Conservation (phyloP, 2,329 filamentous ascomycete species). For the Apiospora sp. region DNA sequence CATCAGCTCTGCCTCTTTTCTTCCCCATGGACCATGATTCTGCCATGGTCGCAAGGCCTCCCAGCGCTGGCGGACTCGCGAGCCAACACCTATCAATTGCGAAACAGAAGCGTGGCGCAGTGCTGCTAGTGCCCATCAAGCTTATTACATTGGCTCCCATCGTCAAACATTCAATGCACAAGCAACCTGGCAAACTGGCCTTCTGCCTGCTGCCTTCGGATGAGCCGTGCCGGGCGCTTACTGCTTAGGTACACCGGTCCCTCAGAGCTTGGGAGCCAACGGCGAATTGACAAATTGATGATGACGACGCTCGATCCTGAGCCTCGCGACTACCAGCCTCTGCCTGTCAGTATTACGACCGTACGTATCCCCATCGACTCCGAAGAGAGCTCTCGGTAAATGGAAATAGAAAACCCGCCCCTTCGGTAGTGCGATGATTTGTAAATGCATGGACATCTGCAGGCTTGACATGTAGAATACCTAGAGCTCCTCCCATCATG, state of each 20-base stretch:
- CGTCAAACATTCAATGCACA: conserved; percentile 5
- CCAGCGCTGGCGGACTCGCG: neutral
- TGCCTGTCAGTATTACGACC: neutral
- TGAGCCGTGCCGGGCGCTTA: neutral
- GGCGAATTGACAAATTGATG: neutral
- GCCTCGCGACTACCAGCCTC: neutral
- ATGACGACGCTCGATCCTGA: neutral
- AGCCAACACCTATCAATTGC: conserved; percentile 1
- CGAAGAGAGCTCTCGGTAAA: too few species aligned
- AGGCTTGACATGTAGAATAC: neutral
- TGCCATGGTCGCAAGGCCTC: neutral
- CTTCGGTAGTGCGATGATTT: neutral
- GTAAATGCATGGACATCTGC: neutral
- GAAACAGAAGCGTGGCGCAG: conserved; percentile 5
- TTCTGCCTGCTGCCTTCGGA: neutral
- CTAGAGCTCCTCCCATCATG: neutral
- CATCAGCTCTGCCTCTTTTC: neutral
- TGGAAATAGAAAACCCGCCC: too few species aligned
- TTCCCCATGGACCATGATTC: too few species aligned
- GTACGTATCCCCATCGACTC: too few species aligned
- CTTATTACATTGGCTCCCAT: neutral
- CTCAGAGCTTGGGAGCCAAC: neutral
- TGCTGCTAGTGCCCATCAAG: neutral
- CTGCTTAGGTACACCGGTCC: neutral
- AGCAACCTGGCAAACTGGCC: neutral